Base-by-base conservation (phyloP, 2,329 filamentous ascomycete genomes). In the Colletotrichum filicis region DNA sequence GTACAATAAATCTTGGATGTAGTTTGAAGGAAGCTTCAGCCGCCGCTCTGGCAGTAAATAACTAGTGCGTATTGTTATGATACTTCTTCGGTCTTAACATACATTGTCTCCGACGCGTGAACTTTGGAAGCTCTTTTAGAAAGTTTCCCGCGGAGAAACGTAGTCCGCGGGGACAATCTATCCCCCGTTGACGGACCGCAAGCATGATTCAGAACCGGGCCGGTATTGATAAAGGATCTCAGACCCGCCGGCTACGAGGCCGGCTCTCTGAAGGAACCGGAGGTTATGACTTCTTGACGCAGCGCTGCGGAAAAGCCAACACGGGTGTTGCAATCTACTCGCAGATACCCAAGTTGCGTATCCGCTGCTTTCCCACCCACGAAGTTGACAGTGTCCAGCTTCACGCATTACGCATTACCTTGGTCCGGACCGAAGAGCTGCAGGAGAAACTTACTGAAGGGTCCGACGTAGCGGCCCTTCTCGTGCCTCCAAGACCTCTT, bases 1-100 rank as follows among this genome's bases (percentile, higher is more conserved):
- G 32, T 1, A 8, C 4, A n/a, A 11, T 32, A 22, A 22, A 61
- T 62, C 42, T 53, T 56, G 66, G 35, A 71, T n/a, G 66, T 73
- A 62, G 24, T 56, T 16, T 16, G 2, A 61, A 30, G 19, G 11
- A 58, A 22, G 19, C 22, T 42, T n/a, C n/a, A 4, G 37, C n/a
- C 59, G 8, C 11, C 4, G 12, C n/a, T 12, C 5, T 58, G 56
- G 19, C 19, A 14, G 56, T 58, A n/a, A n/a, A 32, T 35, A 58
- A 22, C 7, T 11, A 49, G 7, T 7, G 42, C 7, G 19, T 49
- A 49, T 11, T 49, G 6, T 49, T 6, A 28, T 32, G 12, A 30
- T n/a, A 57, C 55, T 19, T 35, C 2, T 56, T 28, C n/a, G 12
- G 16, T 9, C 3, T 49, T 24, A 12, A 5, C 28, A 4, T 26